Base-by-base conservation (phyloP, 148 eudicot species). In the Polygonum aviculare region DNA sequence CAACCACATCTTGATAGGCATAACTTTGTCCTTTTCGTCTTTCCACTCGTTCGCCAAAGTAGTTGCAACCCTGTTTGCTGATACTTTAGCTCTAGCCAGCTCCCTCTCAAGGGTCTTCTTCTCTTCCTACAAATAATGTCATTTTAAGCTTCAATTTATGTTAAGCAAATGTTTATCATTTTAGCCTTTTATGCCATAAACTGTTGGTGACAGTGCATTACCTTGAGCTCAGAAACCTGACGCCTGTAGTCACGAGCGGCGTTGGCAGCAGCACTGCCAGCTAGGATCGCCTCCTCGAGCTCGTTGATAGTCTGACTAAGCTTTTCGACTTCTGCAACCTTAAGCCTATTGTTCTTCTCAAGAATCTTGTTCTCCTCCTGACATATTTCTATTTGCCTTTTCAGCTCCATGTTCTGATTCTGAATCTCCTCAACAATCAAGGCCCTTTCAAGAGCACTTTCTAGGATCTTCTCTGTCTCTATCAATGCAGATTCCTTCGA, bases 1-100 rank as follows among this genome's bases (percentile, higher is more conserved):
- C 40, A 94, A 82, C 96, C 96, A 94, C 76, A 89, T 93, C 81
- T 88, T 95, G 47, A 95, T 91, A 11, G 98, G 96, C 98, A 92
- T 92, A 80, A 95, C 98, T 84, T 89, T 90, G 84, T 92, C 91
- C 45, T 87, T 84, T 26, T 95, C 96, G n/a, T 87, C 93, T 77
- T 95, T 95, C 98, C 98, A 95, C 73, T 92, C 97, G 75, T 95
- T 95, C 78, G 98, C 97, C 83, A 90, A 84, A 44, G 79, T 92
- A 47, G 87, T 84, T 76, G 97, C 97, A 44, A 92, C 89, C 75
- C 98, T 82, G 70, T 87, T 95, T n/a, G 93, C 98, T 41, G 96
- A 89, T 79, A 95, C 94, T 82, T 87, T 90, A 12, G 84, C 83
- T 80, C 97, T 90, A 77, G 98, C 94, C 38, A 95, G 90, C 71